Evolutionary conservation across 2,329 filamentous ascomycete genomes (phyloP), one percentile per base, ranked within the genome.

Genomic region (Chaetomiaceae sp.): DNA sequence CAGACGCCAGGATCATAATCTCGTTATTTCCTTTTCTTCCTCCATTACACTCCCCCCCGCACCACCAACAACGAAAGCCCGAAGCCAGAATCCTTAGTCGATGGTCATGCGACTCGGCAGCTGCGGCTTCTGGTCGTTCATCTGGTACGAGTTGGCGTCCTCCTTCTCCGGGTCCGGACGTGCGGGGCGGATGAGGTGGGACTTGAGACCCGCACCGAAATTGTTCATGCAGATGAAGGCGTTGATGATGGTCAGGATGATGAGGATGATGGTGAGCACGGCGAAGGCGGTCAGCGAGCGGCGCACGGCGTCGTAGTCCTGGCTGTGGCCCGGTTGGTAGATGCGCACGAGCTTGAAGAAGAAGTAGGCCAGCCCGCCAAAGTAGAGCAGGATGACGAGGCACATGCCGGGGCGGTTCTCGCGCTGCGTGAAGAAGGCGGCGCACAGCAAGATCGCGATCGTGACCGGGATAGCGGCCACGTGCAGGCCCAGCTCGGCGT

Each of bases 301-400:
- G 51, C 84, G 80, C 30, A 93, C 91, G 4, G 91, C 84, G 42
- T 74, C 64, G 70, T 97, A 98, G 54, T 80, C 74, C 1, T 63
- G 45, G 42, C 63, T 64, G 56, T 80, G 78, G 35, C 64, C 65
- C 10, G 78, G 71, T 57, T 85, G 81, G 68, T 95, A 98, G 81
- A 98, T 98, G 63, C 93, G 87, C 49, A 93, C 85, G 45, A 98
- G 81, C 75, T 98, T 98, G 79, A 96, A 98, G 63, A 95, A 78
- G 73, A 98, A 98, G 72, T 97, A 98, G 47, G 83, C 88, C 55
- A 97, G 78, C 32, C 83, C 91, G 52, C 85, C 88, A 55, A 95
- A 83, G 68, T 95, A 96, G 47, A 96, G 76, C 42, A 90, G 70
- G 58, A 97, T 91, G 61, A 88, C 81, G 55, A 72, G 60, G 44